These are phyloP conservation scores for Sequoiadendron giganteum DNA, from an alignment of 75 land plant species.

Conservation along the genomic window DNA sequence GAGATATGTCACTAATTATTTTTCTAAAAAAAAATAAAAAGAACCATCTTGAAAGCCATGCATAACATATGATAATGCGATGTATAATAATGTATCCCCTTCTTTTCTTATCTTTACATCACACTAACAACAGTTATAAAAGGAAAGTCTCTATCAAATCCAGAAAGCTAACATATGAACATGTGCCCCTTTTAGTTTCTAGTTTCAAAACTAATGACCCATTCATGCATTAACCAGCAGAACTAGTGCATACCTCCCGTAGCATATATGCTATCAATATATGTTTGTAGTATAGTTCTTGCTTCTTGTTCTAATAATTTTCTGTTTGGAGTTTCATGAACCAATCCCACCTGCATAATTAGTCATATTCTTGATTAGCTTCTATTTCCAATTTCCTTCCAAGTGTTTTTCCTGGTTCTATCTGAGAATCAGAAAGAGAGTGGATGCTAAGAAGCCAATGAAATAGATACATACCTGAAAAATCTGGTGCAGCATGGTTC, in stretches of 20 bases:
- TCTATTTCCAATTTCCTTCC: background rate
- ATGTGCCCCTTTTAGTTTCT: background rate
- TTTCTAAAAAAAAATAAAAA: too few relatives aligned
- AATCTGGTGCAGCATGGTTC: constrained; percentile 83
- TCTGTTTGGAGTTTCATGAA: constrained; percentile 33
- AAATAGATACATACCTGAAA: constrained; percentile 61
- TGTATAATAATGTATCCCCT: background rate
- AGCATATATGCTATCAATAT: constrained; percentile 76
- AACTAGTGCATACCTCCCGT: constrained; percentile 51
- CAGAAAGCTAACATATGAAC: background rate
- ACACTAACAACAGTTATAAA: background rate
- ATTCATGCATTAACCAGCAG: background rate
- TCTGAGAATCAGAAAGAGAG: background rate
- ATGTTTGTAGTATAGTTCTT: constrained; percentile 43
- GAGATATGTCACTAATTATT: too few relatives aligned
- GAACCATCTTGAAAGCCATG: background rate
- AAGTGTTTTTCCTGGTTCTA: background rate
- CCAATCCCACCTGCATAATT: constrained; percentile 61
- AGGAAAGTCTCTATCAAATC: background rate
- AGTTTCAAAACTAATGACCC: background rate
- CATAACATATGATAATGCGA: background rate
- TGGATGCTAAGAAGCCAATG: background rate
- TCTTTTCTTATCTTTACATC: background rate
- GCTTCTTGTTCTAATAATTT: constrained; percentile 61
- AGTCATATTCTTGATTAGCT: background rate